Evolutionary conservation across 139 green algal species (phyloP).

Genomic region (Chlamydomonas sp.): DNA sequence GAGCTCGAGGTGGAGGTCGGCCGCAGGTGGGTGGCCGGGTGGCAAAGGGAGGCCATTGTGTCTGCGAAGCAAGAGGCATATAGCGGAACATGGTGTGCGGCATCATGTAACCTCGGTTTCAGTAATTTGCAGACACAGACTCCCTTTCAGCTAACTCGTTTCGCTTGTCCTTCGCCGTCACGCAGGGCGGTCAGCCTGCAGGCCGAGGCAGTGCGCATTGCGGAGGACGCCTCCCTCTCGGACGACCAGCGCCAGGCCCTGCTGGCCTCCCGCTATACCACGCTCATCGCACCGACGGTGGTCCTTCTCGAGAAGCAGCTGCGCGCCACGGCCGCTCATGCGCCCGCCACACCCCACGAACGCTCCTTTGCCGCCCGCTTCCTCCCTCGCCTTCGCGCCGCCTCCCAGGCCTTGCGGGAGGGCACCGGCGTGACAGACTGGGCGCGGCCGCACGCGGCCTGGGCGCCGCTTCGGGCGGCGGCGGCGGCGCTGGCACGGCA

Average conservation of each 20-base stretch:
- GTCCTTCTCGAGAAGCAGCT: slow-evolving; percentile 66
- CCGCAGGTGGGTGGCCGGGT: slow-evolving; percentile 4
- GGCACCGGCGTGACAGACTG: slow-evolving; percentile 29
- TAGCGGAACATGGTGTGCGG: too few relatives aligned
- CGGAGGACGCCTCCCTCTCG: slow-evolving; percentile 25
- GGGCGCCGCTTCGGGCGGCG: slow-evolving; percentile 59
- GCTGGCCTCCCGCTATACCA: slow-evolving; percentile 51
- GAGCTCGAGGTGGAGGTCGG: slow-evolving; percentile 65
- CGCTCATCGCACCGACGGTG: slow-evolving; percentile 64
- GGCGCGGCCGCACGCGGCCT: slow-evolving; percentile 22
- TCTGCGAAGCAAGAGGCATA: too few relatives aligned
- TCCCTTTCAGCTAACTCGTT: not conserved
- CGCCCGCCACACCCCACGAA: slow-evolving; percentile 50
- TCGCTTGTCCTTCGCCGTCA: not conserved
- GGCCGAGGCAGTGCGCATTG: slow-evolving; percentile 47
- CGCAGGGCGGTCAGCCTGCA: slow-evolving; percentile 51
- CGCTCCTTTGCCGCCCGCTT: slow-evolving; percentile 40
- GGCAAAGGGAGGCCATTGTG: too few relatives aligned
- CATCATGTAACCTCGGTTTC: too few relatives aligned
- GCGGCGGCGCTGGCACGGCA: slow-evolving; percentile 37
- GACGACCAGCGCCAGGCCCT: slow-evolving; percentile 35
- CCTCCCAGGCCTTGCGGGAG: slow-evolving; percentile 23
- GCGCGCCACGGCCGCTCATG: slow-evolving; percentile 4
- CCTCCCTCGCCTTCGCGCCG: slow-evolving; percentile 44
- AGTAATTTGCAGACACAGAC: too few relatives aligned